These are phyloP conservation scores for Aspergillus quadricinctus DNA, from an alignment of 2,329 filamentous ascomycete species.

Conservation along the genomic window DNA sequence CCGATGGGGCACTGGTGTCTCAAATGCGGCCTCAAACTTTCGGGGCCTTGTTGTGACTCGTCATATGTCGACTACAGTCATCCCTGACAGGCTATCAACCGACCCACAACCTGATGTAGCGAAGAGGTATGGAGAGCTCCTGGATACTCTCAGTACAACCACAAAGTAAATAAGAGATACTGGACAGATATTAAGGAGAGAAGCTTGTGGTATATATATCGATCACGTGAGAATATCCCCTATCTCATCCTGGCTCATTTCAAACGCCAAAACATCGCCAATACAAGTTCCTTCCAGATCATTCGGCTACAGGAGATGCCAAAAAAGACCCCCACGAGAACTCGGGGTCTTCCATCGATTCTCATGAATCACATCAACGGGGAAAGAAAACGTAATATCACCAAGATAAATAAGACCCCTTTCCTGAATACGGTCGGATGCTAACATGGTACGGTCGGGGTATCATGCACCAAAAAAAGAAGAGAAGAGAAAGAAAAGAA, in stretches of 20 bases:
- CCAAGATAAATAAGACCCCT: neutral
- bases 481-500: constrained; percentile 15
- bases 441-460: neutral
- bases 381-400: neutral
- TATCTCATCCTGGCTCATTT: no score
- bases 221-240: neutral
- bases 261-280: no score
- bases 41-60: neutral
- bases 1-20: no score
- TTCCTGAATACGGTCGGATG: neutral
- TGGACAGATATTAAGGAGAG: no score
- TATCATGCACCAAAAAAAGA: neutral
- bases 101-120: neutral
- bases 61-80: neutral
- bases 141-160: neutral
- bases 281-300: neutral
- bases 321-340: no score
- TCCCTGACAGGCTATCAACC: neutral
- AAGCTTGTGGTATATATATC: neutral
- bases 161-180: no score
- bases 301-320: neutral
- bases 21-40: neutral
- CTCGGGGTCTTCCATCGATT: neutral
- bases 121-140: neutral
- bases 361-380: neutral